A percentile compares a stretch with the other conserved stretches of the same genome.
Conservation (phyloP, 2,329 filamentous ascomycete genomes). For the Aspergillus clavatus region DNA sequence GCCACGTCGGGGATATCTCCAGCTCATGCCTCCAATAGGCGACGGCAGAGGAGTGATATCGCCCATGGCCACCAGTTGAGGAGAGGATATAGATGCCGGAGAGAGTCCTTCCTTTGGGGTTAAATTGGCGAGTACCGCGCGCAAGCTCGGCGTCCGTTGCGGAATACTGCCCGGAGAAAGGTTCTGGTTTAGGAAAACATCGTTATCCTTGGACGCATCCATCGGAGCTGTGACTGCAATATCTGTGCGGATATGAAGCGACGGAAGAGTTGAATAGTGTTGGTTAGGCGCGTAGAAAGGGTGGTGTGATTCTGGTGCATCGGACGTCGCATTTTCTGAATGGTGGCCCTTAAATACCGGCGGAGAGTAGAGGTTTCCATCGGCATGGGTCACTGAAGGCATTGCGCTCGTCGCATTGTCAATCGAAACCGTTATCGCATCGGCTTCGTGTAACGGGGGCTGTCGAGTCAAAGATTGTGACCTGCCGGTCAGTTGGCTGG, state of each 20-base stretch:
- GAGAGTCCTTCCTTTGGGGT: slow-evolving; percentile 44
- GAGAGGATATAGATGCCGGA: slow-evolving; percentile 67
- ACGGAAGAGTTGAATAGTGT: slow-evolving; percentile 15
- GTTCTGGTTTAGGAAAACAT: slow-evolving; percentile 36
- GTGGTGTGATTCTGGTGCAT: slow-evolving; percentile 7
- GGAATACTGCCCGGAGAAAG: slow-evolving; percentile 41
- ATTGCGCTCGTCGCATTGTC: slow-evolving; percentile 16
- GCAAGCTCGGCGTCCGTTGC: slow-evolving; percentile 42
- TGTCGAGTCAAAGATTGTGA: slow-evolving; percentile 16
- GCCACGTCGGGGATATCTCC: slow-evolving; percentile 52
- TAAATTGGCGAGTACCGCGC: slow-evolving; percentile 34
- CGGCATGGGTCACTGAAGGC: slow-evolving; percentile 11
- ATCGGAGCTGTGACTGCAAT: slow-evolving; percentile 21
- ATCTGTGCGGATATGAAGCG: slow-evolving; percentile 36
- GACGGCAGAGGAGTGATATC: slow-evolving; percentile 77
- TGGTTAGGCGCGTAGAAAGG: slow-evolving; percentile 7
- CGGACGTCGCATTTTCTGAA: slow-evolving; percentile 8
- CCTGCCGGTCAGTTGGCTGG: slow-evolving; percentile 21
- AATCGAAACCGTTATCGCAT: slow-evolving; percentile 12
- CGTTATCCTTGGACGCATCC: slow-evolving; percentile 29
- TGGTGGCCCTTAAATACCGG: slow-evolving; percentile 5
- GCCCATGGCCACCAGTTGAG: slow-evolving; percentile 68
- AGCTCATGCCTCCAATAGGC: slow-evolving; percentile 50
- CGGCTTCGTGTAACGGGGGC: slow-evolving; percentile 17
- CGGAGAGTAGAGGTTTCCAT: slow-evolving; percentile 7